Evolutionary conservation across 179 eudicot species (phyloP).

Genomic region (Silene coronaria): DNA sequence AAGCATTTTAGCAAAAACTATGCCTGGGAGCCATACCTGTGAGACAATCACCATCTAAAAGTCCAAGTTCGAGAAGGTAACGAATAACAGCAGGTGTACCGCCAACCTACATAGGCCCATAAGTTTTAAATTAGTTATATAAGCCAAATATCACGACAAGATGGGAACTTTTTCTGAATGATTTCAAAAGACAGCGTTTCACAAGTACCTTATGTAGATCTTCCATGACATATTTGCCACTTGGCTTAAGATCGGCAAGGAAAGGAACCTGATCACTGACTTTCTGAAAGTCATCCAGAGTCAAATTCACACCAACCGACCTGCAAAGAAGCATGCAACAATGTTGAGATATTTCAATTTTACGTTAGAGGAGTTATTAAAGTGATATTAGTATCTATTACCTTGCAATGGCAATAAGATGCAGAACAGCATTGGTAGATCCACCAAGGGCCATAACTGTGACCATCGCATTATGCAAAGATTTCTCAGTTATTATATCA

Average conservation of each 20-base stretch:
- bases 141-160: not conserved
- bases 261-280: constrained; percentile 87
- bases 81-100: constrained; percentile 94
- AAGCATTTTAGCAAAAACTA: not conserved
- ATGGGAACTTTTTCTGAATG: not conserved
- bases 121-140: not conserved
- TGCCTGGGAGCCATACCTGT: constrained; percentile 50
- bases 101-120: constrained; percentile 50
- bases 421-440: constrained; percentile 94
- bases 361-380: not conserved
- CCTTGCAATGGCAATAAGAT: constrained; percentile 97
- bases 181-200: not conserved
- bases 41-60: constrained; percentile 85
- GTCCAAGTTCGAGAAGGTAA: constrained; percentile 71
- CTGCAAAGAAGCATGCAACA: constrained; percentile 35
- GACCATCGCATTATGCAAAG: constrained; percentile 87
- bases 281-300: constrained; percentile 90
- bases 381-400: constrained; percentile 24
- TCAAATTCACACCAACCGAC: constrained; percentile 73
- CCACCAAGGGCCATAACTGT: constrained; percentile 97
- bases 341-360: not conserved
- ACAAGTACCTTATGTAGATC: constrained; percentile 79
- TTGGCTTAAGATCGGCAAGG: constrained; percentile 98
- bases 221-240: constrained; percentile 98
- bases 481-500: constrained; percentile 81